These are phyloP conservation scores for Colletotrichum viniferum DNA, from an alignment of 2,329 filamentous ascomycete genomes.

Conservation along the genomic window DNA sequence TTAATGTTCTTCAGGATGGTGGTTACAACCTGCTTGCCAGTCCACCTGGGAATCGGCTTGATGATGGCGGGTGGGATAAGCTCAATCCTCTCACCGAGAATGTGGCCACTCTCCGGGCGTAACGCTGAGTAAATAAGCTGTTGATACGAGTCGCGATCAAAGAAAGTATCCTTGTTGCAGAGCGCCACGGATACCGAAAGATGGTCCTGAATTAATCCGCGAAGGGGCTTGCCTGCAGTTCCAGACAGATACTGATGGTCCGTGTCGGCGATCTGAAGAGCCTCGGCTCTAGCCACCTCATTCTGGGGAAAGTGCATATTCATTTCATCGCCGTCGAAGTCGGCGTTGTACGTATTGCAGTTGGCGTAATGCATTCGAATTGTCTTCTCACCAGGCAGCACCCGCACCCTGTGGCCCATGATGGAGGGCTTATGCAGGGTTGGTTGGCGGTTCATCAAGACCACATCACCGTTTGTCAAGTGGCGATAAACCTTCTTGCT, in stretches of 20 bases:
- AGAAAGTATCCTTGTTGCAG: slow-evolving; percentile 90
- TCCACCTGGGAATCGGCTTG: slow-evolving; percentile 85
- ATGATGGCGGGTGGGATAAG: slow-evolving; percentile 81
- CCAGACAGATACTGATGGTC: slow-evolving; percentile 97
- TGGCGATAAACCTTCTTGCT: slow-evolving; percentile 98
- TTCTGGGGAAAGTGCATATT: slow-evolving; percentile 99
- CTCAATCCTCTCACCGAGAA: slow-evolving; percentile 80
- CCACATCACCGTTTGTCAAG: slow-evolving; percentile 94
- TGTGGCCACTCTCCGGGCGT: slow-evolving; percentile 88
- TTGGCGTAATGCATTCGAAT: slow-evolving; percentile 99
- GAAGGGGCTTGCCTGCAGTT: slow-evolving; percentile 89
- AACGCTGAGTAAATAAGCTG: slow-evolving; percentile 91
- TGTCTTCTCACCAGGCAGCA: slow-evolving; percentile 92
- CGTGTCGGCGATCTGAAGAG: slow-evolving; percentile 90
- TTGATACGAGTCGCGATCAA: slow-evolving; percentile 86
- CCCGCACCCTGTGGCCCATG: slow-evolving; percentile 94
- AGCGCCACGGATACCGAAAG: slow-evolving; percentile 92
- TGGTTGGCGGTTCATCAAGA: slow-evolving; percentile 98
- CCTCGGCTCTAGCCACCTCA: slow-evolving; percentile 90
- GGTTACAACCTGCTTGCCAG: slow-evolving; percentile 93
- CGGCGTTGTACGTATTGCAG: slow-evolving; percentile 98
- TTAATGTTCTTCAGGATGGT: slow-evolving; percentile 93
- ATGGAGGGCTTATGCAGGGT: slow-evolving; percentile 98
- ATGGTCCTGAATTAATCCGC: slow-evolving; percentile 98
- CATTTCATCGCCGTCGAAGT: slow-evolving; percentile 99